Base-by-base conservation (phyloP, 495 filamentous ascomycete genomes). In the Glutinoglossum americanum region DNA sequence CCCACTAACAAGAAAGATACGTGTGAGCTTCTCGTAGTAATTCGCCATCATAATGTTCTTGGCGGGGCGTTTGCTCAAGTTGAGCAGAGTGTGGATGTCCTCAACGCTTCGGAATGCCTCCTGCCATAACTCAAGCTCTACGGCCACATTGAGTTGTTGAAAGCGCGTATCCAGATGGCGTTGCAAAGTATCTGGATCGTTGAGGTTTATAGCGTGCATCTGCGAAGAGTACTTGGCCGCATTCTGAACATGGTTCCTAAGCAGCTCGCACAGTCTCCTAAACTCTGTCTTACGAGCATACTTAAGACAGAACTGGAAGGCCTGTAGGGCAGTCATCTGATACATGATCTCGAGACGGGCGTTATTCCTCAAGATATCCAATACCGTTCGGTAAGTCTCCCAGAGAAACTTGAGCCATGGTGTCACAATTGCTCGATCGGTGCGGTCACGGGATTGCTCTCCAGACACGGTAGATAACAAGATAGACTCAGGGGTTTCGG, bases 41-140 rank as follows among this genome's bases (percentile, higher is more conserved):
- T 97, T 98, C 69, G 93, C 92, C 92, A 98, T 98, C 89, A 97
- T 96, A 62, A 95, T 77, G 69, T 96, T 95, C 82, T 96, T 96
- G n/a, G 92, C 84, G 41, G 89, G 89, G 54, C 90, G 85, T 79
- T 98, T 98, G 86, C 92, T 97, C 60, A 97, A 79, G 76, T 82
- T 97, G 61, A 98, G 79, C 59, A 98, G 80, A n/a, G 87, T 95
- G 72, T 98, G 92, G 63, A 97, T 98, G 71, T 98, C 92, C 70
- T 98, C 92, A 55, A 98, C 88, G 66, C 89, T 95, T 64, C 89
- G 83, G 81, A 98, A 98, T 60, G 92, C 92, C 73, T 98, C 92
- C 71, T 98, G 92, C 93, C 92, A 98, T 48, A 98, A 74, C 72
- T 98, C 92, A 57, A 98, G 75, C 71, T 98, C 93, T 28, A 97